Evolutionary conservation across 2,329 filamentous ascomycete species (phyloP).

Genomic region (Orbilia ellipsospora): DNA sequence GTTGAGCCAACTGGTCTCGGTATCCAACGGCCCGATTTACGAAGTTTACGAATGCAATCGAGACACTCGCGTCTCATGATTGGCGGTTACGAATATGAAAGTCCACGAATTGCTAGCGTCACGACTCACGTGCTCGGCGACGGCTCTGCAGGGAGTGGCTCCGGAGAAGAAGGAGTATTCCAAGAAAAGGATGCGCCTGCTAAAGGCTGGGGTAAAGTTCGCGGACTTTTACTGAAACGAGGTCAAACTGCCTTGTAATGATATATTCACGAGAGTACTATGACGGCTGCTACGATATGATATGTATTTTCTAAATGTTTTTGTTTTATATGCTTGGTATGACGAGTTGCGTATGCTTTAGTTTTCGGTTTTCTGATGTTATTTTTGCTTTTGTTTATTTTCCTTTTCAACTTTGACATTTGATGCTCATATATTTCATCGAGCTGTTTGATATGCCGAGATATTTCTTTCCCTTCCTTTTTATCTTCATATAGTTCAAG

Average conservation of each 20-base stretch:
- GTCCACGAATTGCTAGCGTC: constrained; percentile 49
- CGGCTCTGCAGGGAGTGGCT: constrained; percentile 41
- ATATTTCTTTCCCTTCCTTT: not conserved
- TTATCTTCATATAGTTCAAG: constrained; percentile 1
- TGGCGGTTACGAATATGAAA: constrained; percentile 51
- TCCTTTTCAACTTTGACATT: not conserved
- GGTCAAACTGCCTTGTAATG: constrained; percentile 35
- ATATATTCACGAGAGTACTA: constrained; percentile 29
- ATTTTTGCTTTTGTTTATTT: not conserved
- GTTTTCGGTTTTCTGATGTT: constrained; percentile 9
- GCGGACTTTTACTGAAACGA: constrained; percentile 49
- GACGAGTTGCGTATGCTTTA: constrained; percentile 19
- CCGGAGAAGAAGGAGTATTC: constrained; percentile 31
- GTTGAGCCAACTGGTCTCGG: constrained; percentile 33
- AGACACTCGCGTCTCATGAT: constrained; percentile 54
- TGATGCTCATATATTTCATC: constrained; percentile 48
- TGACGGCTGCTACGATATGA: constrained; percentile 39
- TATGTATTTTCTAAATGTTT: not conserved
- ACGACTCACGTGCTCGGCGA: constrained; percentile 37
- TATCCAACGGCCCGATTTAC: constrained; percentile 34
- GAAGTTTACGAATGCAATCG: constrained; percentile 36
- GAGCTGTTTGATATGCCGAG: constrained; percentile 12
- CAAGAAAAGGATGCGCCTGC: constrained; percentile 23
- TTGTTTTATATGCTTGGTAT: not conserved
- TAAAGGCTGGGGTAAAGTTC: constrained; percentile 52